Evolutionary conservation across 345 rosid genomes (phyloP), one percentile per base, ranked within the genome.

Genomic region (Durio zibethinus): DNA sequence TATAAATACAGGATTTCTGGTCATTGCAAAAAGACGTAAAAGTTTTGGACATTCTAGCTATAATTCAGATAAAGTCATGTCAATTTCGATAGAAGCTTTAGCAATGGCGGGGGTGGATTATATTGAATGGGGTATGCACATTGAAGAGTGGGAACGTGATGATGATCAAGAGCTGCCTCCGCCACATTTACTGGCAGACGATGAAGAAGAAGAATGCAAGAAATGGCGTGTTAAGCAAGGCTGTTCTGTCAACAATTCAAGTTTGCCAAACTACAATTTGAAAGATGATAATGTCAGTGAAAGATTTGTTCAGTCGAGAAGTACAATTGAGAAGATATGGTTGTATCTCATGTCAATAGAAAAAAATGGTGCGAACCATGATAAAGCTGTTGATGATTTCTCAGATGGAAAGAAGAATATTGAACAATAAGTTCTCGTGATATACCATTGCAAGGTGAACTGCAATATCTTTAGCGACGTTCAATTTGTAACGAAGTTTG

Each of bases 91-190:
- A 2, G 78, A 76, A 76, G 72, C 72, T 76, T 48, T 76, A 21
- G 78, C 78, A 76, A 64, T 76, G 78, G 78, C 78, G 72, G 62
- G 72, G 16, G 78, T 36, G n/a, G 70, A 75, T 75, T 61, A 61
- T 31, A 4, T 43, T 7, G 77, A 75, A 29, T 75, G 59, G 68
- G 77, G 20, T 5, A 2, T 73, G 12, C 10, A 73, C 57, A 2
- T 73, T 36, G 63, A 62, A 20, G 53, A 75, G 10, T 59, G 59
- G 72, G 78, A 76, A 21, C 36, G 56, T n/a, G 31, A 29, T 3
- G n/a, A 47, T 20, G 72, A n/a, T n/a, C n/a, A n/a, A n/a, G n/a
- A 33, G 78, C 78, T 18, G 18, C 48, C 72, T 27, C 72, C 72
- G 4, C 78, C 57, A 4, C 78, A 76, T 64, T 63, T 76, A 50